phyloP scores from a whole-genome alignment of 768 basidiomycete genomes.

The Inosperma sp. region DNA sequence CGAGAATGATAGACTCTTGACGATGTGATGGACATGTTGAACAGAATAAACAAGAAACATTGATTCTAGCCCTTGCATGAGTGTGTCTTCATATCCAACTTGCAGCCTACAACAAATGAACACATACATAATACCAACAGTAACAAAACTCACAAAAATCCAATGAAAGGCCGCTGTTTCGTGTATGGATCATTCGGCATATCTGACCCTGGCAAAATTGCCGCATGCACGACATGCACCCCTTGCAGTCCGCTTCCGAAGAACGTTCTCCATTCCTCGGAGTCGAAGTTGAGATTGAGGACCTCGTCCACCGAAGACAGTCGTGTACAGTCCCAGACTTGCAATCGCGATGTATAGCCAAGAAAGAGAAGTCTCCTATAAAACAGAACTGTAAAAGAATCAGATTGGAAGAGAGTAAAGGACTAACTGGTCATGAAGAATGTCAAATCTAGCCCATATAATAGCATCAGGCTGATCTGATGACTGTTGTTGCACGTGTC shows the following conservation, averaged over 20 bases:
- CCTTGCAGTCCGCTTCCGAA: not conserved
- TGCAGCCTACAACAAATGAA: constrained; percentile 24
- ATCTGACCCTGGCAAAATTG: constrained; percentile 34
- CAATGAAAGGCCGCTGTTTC: constrained; percentile 28
- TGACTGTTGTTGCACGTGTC: constrained; percentile 3
- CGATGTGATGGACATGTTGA: constrained; percentile 37
- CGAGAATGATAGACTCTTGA: constrained; percentile 44
- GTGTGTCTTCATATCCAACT: constrained; percentile 12
- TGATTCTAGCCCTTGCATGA: constrained; percentile 12
- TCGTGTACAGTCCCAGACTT: constrained; percentile 60
- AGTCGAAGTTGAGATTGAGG: constrained; percentile 39
- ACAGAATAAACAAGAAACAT: constrained; percentile 31
- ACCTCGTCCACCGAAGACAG: constrained; percentile 44
- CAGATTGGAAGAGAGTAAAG: not conserved
- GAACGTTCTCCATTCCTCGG: constrained; percentile 13
- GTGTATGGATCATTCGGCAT: constrained; percentile 24
- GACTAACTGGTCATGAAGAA: constrained; percentile 18
- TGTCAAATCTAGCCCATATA: constrained; percentile 45
- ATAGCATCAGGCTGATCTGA: constrained; percentile 29
- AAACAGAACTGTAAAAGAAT: not conserved
- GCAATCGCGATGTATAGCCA: constrained; percentile 46
- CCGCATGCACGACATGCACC: constrained; percentile 32
- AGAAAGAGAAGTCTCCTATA: constrained; percentile 47
- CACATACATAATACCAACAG: constrained; percentile 28
- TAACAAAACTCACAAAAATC: constrained; percentile 34